Conservation (phyloP, 352 stramenopile genomes). For the Saprolegnia diclina region DNA sequence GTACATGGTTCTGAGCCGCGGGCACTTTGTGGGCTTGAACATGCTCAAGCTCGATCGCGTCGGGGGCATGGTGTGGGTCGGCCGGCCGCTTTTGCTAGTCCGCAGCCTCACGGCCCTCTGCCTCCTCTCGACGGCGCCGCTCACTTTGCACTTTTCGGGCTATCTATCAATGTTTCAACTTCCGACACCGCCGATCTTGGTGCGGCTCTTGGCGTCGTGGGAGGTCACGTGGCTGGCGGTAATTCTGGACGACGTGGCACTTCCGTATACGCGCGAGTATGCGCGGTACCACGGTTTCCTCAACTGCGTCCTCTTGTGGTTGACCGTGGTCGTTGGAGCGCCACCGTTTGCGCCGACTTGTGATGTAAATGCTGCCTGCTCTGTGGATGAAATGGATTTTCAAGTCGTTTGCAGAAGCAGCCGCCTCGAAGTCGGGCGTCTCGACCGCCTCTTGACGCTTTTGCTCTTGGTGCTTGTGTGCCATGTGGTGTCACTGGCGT, state of each 20-base stretch:
- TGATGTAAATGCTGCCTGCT: too few species aligned
- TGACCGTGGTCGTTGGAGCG: too few species aligned
- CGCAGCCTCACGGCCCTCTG: background rate
- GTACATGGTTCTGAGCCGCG: background rate
- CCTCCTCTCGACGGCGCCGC: background rate
- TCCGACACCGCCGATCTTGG: background rate
- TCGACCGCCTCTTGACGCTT: too few species aligned
- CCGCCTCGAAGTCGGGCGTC: too few species aligned
- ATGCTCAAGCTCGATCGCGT: background rate
- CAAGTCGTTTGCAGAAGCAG: too few species aligned
- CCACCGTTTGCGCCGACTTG: too few species aligned
- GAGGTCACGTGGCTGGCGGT: slow-evolving; percentile 16
- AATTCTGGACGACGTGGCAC: background rate
- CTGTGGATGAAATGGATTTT: too few species aligned
- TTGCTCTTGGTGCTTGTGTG: too few species aligned
- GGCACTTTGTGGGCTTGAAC: background rate
- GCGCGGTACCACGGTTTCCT: slow-evolving; percentile 16
- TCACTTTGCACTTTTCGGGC: background rate
- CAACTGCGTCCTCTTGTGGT: too few species aligned
- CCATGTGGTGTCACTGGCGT: too few species aligned
- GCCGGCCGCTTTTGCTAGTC: background rate
- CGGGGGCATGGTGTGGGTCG: background rate
- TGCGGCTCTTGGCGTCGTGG: background rate
- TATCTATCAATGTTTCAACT: background rate
- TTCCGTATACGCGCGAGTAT: slow-evolving; percentile 2